phyloP scores from a whole-genome alignment of 2,329 filamentous ascomycete genomes.

The Xylariales sp. region DNA sequence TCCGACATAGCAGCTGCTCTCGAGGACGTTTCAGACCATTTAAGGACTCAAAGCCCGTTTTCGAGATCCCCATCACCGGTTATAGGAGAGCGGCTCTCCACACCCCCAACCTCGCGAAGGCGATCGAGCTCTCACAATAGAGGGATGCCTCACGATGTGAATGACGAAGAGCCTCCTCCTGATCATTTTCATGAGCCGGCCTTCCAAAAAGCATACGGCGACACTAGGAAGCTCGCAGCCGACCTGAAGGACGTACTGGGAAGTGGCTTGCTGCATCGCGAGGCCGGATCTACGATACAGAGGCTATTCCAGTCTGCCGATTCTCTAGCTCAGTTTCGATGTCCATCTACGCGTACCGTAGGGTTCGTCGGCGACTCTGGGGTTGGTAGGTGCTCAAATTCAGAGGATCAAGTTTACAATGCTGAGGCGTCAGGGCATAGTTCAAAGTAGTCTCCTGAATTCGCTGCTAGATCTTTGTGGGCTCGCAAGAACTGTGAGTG shows the following conservation, averaged over 20 bases:
- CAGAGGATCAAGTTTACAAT: background rate
- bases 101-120: background rate
- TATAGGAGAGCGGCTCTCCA: background rate
- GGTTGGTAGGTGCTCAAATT: conserved; percentile 27
- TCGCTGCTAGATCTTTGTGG: conserved; percentile 36
- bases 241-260: background rate
- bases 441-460: conserved; percentile 46
- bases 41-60: background rate
- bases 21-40: background rate
- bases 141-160: background rate
- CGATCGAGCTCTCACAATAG: background rate
- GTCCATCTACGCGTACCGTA: conserved; percentile 34
- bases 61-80: background rate
- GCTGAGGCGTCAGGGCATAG: conserved; percentile 16
- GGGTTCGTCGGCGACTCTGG: conserved; percentile 46
- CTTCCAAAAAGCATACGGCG: conserved; percentile 1
- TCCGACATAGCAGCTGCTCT: background rate
- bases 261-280: background rate
- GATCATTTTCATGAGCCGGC: conserved; percentile 1
- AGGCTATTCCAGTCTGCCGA: conserved; percentile 28
- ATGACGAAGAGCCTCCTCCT: conserved; percentile 2
- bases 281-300: conserved; percentile 4
- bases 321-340: conserved; percentile 31
- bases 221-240: background rate
- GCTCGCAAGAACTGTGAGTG: conserved; percentile 39